These are phyloP conservation scores for Coemansia aciculifera DNA, from an alignment of 192 early-diverging fungal genomes.

Conservation along the genomic window DNA sequence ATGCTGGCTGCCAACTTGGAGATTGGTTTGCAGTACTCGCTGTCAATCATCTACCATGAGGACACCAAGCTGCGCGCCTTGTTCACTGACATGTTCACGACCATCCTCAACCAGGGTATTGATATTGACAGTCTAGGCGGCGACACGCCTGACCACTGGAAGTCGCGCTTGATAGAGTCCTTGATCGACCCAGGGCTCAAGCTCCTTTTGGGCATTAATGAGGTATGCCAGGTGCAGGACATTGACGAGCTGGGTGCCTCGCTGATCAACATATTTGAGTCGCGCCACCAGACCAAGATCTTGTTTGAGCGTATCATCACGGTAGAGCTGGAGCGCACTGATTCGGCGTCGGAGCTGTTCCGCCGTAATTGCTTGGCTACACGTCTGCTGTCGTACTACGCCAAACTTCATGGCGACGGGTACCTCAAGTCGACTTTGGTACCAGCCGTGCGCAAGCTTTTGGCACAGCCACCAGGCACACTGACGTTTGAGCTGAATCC, in stretches of 20 bases:
- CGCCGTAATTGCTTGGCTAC: conserved; percentile 92
- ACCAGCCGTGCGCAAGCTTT: conserved; percentile 73
- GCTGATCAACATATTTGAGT: conserved; percentile 79
- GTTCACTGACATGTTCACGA: conserved; percentile 92
- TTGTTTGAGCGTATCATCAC: conserved; percentile 81
- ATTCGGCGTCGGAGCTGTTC: conserved; percentile 83
- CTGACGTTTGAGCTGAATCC: conserved; percentile 90
- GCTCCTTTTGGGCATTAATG: conserved; percentile 77
- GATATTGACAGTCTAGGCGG: conserved; percentile 78
- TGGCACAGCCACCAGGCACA: conserved; percentile 63
- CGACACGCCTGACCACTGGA: conserved; percentile 74
- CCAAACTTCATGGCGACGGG: conserved; percentile 75
- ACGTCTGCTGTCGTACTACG: conserved; percentile 79
- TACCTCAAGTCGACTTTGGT: conserved; percentile 81
- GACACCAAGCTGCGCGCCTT: conserved; percentile 84
- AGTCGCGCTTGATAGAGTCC: conserved; percentile 76
- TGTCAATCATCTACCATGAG: conserved; percentile 90
- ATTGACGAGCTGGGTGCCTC: conserved; percentile 84
- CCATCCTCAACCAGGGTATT: conserved; percentile 87
- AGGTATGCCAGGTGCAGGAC: conserved; percentile 82
- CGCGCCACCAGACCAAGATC: conserved; percentile 65
- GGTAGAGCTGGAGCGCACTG: conserved; percentile 83
- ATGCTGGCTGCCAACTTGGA: conserved; percentile 91
- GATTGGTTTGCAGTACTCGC: conserved; percentile 84
- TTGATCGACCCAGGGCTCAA: conserved; percentile 72